Evolutionary conservation across 2,329 filamentous ascomycete genomes (phyloP).

Genomic region (Colletotrichum sp.): DNA sequence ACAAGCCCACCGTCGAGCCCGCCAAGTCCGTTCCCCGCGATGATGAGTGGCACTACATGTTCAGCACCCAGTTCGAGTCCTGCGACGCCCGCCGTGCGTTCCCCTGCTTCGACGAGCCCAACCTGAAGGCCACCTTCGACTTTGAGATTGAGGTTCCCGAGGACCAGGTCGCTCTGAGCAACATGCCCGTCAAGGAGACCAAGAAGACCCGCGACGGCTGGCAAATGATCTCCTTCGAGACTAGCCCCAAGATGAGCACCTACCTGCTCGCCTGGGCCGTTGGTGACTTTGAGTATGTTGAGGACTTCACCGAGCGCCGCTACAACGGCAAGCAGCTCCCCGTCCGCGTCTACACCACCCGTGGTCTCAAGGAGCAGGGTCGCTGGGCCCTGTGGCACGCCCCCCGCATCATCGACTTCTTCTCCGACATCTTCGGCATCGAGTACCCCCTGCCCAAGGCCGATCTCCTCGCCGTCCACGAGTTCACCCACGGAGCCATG

Average conservation of each 20-base stretch:
- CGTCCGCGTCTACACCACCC: slow-evolving; percentile 94
- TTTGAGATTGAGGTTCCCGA: slow-evolving; percentile 90
- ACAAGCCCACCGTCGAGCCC: slow-evolving; percentile 78
- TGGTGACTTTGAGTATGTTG: slow-evolving; percentile 96
- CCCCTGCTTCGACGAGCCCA: slow-evolving; percentile 98
- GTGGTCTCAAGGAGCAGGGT: slow-evolving; percentile 91
- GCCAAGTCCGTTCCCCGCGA: slow-evolving; percentile 80
- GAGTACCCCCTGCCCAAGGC: slow-evolving; percentile 94
- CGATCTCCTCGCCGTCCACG: slow-evolving; percentile 88
- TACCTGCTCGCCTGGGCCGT: slow-evolving; percentile 93
- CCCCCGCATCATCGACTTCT: slow-evolving; percentile 93
- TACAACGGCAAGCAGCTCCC: slow-evolving; percentile 93
- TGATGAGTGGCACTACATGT: slow-evolving; percentile 72
- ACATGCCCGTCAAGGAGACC: slow-evolving; percentile 87
- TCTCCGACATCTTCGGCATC: slow-evolving; percentile 91
- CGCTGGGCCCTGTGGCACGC: slow-evolving; percentile 89
- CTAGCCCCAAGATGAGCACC: slow-evolving; percentile 89
- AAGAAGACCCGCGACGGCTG: slow-evolving; percentile 66
- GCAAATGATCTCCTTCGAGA: slow-evolving; percentile 80
- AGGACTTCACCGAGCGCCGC: slow-evolving; percentile 85
- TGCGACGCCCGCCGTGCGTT: slow-evolving; percentile 95
- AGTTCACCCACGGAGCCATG: slow-evolving; percentile 89
- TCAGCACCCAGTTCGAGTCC: slow-evolving; percentile 97
- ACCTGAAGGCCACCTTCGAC: slow-evolving; percentile 95
- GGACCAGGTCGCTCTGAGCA: slow-evolving; percentile 87